Evolutionary conservation across 2,329 filamentous ascomycete genomes (phyloP), one percentile per base, ranked within the genome.

Genomic region (Claviceps spartinae): DNA sequence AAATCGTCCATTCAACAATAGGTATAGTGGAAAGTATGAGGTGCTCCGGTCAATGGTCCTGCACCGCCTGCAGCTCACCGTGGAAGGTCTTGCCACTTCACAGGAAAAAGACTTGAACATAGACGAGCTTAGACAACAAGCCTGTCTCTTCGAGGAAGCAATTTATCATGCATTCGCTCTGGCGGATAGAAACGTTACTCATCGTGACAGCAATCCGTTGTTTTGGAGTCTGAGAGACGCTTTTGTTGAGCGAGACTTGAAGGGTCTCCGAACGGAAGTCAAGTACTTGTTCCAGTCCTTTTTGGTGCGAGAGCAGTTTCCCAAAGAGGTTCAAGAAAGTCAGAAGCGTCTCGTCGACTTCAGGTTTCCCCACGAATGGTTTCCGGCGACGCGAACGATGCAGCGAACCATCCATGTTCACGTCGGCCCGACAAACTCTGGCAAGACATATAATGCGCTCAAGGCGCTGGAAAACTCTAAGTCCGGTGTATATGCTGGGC

Each of bases 391-490:
- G 1, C 79, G 94, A 54, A 76, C 80, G 46, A 74, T 93, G 60
- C 86, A 90, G 61, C 78, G 93, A 45, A 91, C 81, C 0, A 78
- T 98, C 42, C 88, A 97, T 69, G 73, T 98, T 20, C 93, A 98
- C 61, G 89, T 98, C 48, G 93, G 93, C 0, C 93, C 93, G 1
- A 98, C 93, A 2, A 98, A 98, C 67, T 97, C 93, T 0, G 93
- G 93, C 53, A 98, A 98, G 73, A 98, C 94, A 0, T 98, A 97
- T 64, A 85, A 89, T 63, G 94, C 93, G 0, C 71, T 98, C 56
- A 84, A 95, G 68, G 82, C 85, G 13, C 75, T 98, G 11, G 88
- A 96, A 64, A 74, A 79, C 48, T 83, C 85, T 2, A 76, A 82
- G 34, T 77, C 74, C 8, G 93, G 93, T 41, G 82, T 95, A 48